phyloP scores from a whole-genome alignment of 495 filamentous ascomycete genomes.

The Viridothelium virens region DNA sequence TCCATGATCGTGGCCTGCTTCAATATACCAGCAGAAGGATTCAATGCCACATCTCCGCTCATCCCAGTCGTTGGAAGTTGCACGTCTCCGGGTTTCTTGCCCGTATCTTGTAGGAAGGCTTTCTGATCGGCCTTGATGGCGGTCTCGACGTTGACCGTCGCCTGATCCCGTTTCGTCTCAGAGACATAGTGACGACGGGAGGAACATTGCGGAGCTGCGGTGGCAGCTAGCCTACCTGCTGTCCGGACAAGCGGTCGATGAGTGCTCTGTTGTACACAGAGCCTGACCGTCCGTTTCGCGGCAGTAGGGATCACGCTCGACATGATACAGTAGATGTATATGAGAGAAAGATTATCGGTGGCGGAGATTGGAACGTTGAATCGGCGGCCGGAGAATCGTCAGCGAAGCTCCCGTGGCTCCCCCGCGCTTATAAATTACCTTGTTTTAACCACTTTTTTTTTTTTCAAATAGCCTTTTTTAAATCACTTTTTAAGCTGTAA shows the following conservation, averaged over 20 bases:
- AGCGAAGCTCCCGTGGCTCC: neutral
- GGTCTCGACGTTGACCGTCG: constrained; percentile 74
- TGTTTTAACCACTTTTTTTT: too few relatives aligned
- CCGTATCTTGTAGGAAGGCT: constrained; percentile 65
- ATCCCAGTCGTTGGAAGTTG: constrained; percentile 51
- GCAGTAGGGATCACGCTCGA: neutral
- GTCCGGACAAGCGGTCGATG: neutral
- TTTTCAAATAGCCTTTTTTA: too few relatives aligned
- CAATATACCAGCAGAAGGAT: constrained; percentile 75
- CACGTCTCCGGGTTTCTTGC: constrained; percentile 47
- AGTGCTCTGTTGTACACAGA: neutral
- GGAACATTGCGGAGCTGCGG: neutral
- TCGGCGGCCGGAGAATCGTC: neutral
- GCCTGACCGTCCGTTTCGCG: neutral
- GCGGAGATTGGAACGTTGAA: neutral
- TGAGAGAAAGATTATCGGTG: neutral
- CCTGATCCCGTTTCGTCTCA: constrained; percentile 69
- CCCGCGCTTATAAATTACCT: neutral
- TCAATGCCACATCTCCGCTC: constrained; percentile 62
- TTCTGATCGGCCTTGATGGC: constrained; percentile 78
- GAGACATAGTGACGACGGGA: constrained; percentile 65
- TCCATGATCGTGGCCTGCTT: constrained; percentile 92
- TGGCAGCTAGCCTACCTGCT: neutral
- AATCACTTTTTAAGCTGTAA: too few relatives aligned
- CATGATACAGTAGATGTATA: neutral